phyloP scores from a whole-genome alignment of 169 alveolate species.

The Cryptosporidium parvum region DNA sequence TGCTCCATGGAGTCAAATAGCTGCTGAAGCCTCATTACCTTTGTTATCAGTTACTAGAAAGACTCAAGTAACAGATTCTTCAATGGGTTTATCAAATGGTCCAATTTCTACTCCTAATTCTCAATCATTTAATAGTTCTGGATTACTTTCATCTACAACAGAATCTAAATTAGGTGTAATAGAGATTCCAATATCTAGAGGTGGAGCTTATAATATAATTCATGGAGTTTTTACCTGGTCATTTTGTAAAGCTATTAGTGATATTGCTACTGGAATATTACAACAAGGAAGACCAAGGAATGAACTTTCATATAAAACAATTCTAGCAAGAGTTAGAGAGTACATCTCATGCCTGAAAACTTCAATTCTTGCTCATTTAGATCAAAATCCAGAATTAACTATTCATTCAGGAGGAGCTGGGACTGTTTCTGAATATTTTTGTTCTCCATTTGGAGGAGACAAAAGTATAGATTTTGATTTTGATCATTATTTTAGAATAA shows the following conservation, averaged over 20 bases:
- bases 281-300: constrained; percentile 81
- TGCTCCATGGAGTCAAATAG: constrained; percentile 86
- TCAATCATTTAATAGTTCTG: neutral
- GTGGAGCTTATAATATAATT: constrained; percentile 80
- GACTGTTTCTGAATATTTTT: constrained; percentile 81
- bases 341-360: constrained; percentile 81
- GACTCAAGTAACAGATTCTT: constrained; percentile 34
- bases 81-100: neutral
- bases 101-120: neutral
- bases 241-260: constrained; percentile 77
- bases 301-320: constrained; percentile 80
- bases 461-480: constrained; percentile 25
- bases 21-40: constrained; percentile 86
- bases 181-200: constrained; percentile 68
- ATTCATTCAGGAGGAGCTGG: constrained; percentile 87
- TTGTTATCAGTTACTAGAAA: constrained; percentile 76
- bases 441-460: constrained; percentile 78
- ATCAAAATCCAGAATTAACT: constrained; percentile 85
- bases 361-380: constrained; percentile 82
- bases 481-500: constrained; percentile 34
- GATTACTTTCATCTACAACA: constrained; percentile 33
- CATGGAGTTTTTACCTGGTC: constrained; percentile 90
- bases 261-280: constrained; percentile 81
- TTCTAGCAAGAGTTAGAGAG: constrained; percentile 81
- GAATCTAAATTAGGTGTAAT: constrained; percentile 45